These are phyloP conservation scores for Amanita molliuscula DNA, from an alignment of 768 basidiomycete genomes.

Conservation along the genomic window DNA sequence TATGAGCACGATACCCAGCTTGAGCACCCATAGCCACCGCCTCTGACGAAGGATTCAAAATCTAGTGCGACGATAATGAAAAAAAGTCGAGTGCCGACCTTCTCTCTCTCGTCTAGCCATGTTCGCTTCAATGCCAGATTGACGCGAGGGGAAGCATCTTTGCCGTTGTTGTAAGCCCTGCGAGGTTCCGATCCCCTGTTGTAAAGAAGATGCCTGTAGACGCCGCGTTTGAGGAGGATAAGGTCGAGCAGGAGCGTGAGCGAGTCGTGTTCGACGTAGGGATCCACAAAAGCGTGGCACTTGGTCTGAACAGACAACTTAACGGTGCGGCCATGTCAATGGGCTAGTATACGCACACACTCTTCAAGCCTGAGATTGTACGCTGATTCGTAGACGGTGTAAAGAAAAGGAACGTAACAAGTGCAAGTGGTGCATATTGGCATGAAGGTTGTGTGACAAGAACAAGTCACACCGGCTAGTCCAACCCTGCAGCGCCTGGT, in stretches of 20 bases:
- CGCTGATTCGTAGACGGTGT: constrained; percentile 73
- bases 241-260: constrained; percentile 70
- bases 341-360: constrained; percentile 45
- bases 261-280: constrained; percentile 78
- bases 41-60: constrained; percentile 22
- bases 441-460: constrained; percentile 29
- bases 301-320: constrained; percentile 26
- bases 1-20: constrained; percentile 48
- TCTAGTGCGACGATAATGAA: background rate
- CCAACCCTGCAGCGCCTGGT: constrained; percentile 37
- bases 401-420: constrained; percentile 51
- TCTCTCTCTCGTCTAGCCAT: constrained; percentile 7
- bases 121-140: background rate
- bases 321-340: background rate
- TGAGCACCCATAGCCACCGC: constrained; percentile 49
- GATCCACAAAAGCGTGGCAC: constrained; percentile 68
- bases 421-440: constrained; percentile 78
- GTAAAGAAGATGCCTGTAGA: constrained; percentile 74
- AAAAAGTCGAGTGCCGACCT: background rate
- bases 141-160: constrained; percentile 8
- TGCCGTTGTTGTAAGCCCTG: constrained; percentile 19
- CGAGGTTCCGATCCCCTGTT: constrained; percentile 66
- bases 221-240: constrained; percentile 71
- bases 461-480: constrained; percentile 18
- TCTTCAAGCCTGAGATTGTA: constrained; percentile 76